phyloP scores from a whole-genome alignment of 495 filamentous ascomycete species.

The Cercophora sp. region DNA sequence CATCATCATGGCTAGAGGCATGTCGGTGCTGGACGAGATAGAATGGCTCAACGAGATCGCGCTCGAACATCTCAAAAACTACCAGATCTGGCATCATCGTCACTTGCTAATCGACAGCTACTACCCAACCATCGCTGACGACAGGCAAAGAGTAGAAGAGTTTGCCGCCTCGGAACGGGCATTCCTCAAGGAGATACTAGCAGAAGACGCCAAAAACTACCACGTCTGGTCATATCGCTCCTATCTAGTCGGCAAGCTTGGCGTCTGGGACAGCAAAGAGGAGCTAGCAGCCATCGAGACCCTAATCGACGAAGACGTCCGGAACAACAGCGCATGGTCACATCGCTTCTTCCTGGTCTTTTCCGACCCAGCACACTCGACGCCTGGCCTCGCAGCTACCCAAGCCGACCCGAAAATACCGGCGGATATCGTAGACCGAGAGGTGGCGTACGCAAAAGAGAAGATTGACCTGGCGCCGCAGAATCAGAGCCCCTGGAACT shows the following conservation, averaged over 20 bases:
- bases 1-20: slow-evolving; percentile 62
- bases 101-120: slow-evolving; percentile 74
- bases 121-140: slow-evolving; percentile 46
- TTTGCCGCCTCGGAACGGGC: slow-evolving; percentile 55
- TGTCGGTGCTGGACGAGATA: slow-evolving; percentile 68
- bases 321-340: slow-evolving; percentile 97
- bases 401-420: slow-evolving; percentile 49
- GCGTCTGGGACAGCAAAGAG: slow-evolving; percentile 47
- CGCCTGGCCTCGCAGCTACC: slow-evolving; percentile 42
- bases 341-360: slow-evolving; percentile 92
- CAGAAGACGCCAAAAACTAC: slow-evolving; percentile 90
- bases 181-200: slow-evolving; percentile 80
- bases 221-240: slow-evolving; percentile 97
- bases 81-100: slow-evolving; percentile 98
- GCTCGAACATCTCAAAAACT: slow-evolving; percentile 86
- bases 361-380: slow-evolving; percentile 52
- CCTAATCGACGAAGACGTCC: slow-evolving; percentile 71
- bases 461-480: slow-evolving; percentile 78
- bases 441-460: slow-evolving; percentile 66
- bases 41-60: slow-evolving; percentile 81
- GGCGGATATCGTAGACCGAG: slow-evolving; percentile 63
- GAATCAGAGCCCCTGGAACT: slow-evolving; percentile 92
- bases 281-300: slow-evolving; percentile 68
- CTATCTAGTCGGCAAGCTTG: slow-evolving; percentile 82
- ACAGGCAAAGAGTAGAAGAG: slow-evolving; percentile 23